Base-by-base conservation (phyloP, 441 rosid genomes). In the Hura crepitans region DNA sequence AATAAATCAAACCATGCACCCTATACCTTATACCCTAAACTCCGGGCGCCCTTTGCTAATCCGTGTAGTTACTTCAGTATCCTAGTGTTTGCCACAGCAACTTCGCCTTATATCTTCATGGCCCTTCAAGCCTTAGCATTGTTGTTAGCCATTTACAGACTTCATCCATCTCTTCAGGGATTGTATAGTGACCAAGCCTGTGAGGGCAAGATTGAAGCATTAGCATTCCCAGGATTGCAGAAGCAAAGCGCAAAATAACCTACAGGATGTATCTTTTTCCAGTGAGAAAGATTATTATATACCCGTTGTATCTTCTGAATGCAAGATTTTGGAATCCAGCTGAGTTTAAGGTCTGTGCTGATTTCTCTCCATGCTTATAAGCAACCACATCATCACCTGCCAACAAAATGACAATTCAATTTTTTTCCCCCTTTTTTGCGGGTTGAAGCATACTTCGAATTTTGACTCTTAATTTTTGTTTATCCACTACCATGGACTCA, bases 121-220 rank as follows among this genome's bases (percentile, higher is more conserved):
- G 77, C 6, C 93, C 97, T 58, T 93, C 94, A 0, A 91, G 97
- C 35, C 88, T 89, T 25, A 94, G 85, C 83, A 84, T 83, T 23
- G 82, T 28, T 10, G 88, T 70, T 28, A 91, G 92, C 97, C 97
- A 94, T 9, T 71, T 80, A 77, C 90, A 86, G 47, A 91, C 86
- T 69, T 88, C 98, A 0, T 86, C 88, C 97, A 91, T 82, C 79
- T 94, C 97, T 70, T 72, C 85, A 0, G 97, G 98, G 20, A 91
- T 83, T 1, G 97, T 94, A 79, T 87, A 94, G 74, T 91, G 98
- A 68, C 96, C 98, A 65, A 94, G 85, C 80, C 98, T 94, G 84
- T 74, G 17, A 5, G 42, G 0, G 42, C 81, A 74, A 12, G 73
- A 35, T 66, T 73, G 80, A 49, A 54, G 23, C 35, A 66, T 22